Conservation (phyloP, 371 early-diverging fungal species). For the Mortierella sp. region DNA sequence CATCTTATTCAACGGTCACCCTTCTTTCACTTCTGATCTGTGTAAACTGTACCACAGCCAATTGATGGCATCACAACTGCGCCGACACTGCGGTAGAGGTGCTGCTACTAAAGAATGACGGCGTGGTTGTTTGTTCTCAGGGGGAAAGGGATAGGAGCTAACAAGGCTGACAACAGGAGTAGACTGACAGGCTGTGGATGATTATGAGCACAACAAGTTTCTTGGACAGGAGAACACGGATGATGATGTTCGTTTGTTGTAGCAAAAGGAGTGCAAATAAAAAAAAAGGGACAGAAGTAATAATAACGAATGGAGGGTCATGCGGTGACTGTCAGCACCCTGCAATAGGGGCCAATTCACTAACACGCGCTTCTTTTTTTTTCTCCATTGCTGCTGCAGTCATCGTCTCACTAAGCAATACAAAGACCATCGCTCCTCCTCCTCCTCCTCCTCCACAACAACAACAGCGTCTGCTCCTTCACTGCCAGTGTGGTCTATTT, state of each 20-base stretch:
- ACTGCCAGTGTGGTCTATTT: neutral
- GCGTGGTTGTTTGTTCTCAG: neutral
- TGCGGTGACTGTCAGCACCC: slow-evolving; percentile 8
- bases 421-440: neutral
- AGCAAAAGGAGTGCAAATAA: neutral
- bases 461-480: neutral
- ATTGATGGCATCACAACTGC: neutral
- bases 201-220: neutral
- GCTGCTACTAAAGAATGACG: neutral
- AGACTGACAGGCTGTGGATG: neutral
- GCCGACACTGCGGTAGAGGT: neutral
- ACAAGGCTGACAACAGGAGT: neutral
- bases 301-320: neutral
- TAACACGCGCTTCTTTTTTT: neutral
- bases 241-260: neutral
- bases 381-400: neutral
- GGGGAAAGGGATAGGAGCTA: neutral
- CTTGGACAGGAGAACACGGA: neutral
- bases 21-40: neutral
- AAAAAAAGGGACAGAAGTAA: neutral
- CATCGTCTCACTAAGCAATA: neutral
- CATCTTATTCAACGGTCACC: neutral
- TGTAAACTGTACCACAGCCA: neutral
- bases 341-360: neutral
- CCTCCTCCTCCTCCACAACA: neutral